Base-by-base conservation (phyloP, 257 asterid genomes). In the Solanum ossicruentum region DNA sequence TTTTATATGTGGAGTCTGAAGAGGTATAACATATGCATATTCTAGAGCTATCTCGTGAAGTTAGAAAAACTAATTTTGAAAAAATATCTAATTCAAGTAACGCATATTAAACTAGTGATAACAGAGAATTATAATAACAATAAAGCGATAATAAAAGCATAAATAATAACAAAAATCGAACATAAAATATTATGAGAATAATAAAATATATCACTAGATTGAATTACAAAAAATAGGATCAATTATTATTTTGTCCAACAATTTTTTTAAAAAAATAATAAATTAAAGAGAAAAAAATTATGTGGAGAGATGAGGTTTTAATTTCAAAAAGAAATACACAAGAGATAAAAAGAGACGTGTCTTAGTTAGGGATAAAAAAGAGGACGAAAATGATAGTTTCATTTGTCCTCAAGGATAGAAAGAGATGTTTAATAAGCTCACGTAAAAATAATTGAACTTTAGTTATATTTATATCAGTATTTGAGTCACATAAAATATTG, bases 31-130 rank as follows among this genome's bases (percentile, higher is more conserved):
- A 1, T 60, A 60, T 8, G 3, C 32, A n/a, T 10, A n/a, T 6
- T 7, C 21, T 21, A 61, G 8, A 1, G 0, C 0, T 21, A 0
- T 10, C 11, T 21, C 3, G 2, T n/a, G 16, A n/a, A 3, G 3
- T 26, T 21, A 60, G 8, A 60, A 1, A 60, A 0, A n/a, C 0
- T 10, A 7, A 1, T 58, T 60, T 60, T 11, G 3, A 5, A 60
- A 60, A 21, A 7, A 10, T 4, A 7, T 12, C 11, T 9, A 23
- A 23, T 1, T n/a, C 32, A 60, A n/a, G 0, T 60, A 61, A 61
- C 36, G 6, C 16, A 21, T 61, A 23, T 61, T 8, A 1, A 61
- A 61, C 0, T 8, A 5, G 0, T 23, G 12, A 21, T 7, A 26
- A 28, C 2, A 65, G 7, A 63, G 2, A 23, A 63, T 1, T 5